Conservation (phyloP, 176 grass and related monocot species). For the Lolium multiflorum region DNA sequence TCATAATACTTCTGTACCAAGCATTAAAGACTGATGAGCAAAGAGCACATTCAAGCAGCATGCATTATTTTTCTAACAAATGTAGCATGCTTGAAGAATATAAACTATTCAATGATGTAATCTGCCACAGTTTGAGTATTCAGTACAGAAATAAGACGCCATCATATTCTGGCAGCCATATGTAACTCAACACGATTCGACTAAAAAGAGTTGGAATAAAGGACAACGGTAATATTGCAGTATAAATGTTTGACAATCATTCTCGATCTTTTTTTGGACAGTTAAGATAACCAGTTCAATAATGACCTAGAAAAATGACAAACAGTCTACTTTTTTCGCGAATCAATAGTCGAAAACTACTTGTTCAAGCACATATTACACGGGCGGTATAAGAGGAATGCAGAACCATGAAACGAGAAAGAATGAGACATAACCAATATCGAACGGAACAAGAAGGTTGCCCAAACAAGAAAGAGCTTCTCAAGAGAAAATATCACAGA, state of each 20-base stretch:
- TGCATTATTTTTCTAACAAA: not conserved
- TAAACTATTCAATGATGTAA: not conserved
- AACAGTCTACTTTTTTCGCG: not conserved
- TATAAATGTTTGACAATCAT: not conserved
- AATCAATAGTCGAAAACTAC: not conserved
- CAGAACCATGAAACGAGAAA: not conserved
- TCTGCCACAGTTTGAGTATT: not conserved
- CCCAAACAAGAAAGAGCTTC: not conserved
- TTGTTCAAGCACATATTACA: not conserved
- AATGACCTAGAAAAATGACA: not conserved
- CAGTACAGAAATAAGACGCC: not conserved
- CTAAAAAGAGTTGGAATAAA: not conserved
- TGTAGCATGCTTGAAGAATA: not conserved
- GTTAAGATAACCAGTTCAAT: not conserved
- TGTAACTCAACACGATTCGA: not conserved
- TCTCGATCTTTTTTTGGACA: not conserved
- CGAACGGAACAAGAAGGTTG: not conserved
- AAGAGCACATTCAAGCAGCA: not conserved
- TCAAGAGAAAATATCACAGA: not conserved
- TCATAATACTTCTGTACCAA: not conserved
- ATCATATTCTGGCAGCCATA: not conserved
- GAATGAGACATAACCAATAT: not conserved
- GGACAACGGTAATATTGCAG: not conserved
- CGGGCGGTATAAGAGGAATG: not conserved
- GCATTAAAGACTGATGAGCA: not conserved